Percentiles rank a stretch among this genome's conserved stretches.
Conservation (phyloP, 192 early-diverging fungal species). For the Entomortierella parvispora region DNA sequence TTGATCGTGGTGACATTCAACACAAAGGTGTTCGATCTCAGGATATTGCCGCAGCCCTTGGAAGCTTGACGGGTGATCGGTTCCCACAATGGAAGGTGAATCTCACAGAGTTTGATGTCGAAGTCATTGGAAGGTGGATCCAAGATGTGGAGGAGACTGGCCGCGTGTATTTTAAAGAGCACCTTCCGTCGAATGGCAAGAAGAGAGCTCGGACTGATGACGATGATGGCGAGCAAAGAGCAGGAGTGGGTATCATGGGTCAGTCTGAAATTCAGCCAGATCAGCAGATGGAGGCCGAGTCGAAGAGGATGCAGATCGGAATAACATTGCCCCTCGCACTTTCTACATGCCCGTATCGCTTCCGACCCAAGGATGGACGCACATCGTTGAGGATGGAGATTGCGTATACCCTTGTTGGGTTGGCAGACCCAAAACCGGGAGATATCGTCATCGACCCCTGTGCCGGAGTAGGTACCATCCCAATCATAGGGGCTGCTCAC, state of each 20-base stretch:
- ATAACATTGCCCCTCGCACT: slow-evolving; percentile 31
- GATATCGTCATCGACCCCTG: slow-evolving; percentile 58
- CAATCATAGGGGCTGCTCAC: slow-evolving; percentile 50
- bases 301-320: slow-evolving; percentile 22
- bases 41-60: slow-evolving; percentile 40
- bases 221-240: no score
- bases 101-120: slow-evolving; percentile 52
- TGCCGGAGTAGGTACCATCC: slow-evolving; percentile 55
- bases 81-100: slow-evolving; percentile 56
- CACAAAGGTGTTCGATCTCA: slow-evolving; percentile 44
- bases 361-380: slow-evolving; percentile 49
- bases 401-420: slow-evolving; percentile 46
- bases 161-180: neutral
- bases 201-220: neutral
- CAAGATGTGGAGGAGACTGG: slow-evolving; percentile 12
- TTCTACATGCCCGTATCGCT: slow-evolving; percentile 45
- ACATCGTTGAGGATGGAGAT: slow-evolving; percentile 57
- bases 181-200: neutral
- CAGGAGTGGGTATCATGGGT: no score
- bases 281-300: no score
- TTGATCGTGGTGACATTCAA: slow-evolving; percentile 39
- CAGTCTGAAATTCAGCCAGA: no score
- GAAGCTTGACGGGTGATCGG: slow-evolving; percentile 17
- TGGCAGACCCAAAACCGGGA: slow-evolving; percentile 49
- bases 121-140: slow-evolving; percentile 46